Base-by-base conservation (phyloP, 2,329 filamentous ascomycete genomes). In the Arthrobotrys sphaeroides region DNA sequence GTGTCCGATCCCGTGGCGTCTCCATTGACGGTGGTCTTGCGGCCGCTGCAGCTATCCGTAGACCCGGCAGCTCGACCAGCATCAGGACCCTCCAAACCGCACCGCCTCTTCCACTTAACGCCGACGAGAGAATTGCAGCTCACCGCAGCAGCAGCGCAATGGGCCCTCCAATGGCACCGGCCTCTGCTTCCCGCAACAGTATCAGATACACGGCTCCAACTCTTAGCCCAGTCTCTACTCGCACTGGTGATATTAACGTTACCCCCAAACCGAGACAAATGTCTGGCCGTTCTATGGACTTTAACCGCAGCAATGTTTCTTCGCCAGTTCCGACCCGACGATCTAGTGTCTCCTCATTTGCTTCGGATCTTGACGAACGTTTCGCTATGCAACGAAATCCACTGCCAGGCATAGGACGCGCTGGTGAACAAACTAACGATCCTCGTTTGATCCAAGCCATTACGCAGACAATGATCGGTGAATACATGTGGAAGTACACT, bases 401-500 rank as follows among this genome's bases (percentile, higher is more conserved):
- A 18, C 70, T 78, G 31, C 77, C 77, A 33, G 73, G 75, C 42
- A 74, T 73, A 33, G 74, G 68, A 42, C 49, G 64, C 26, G 55
- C 47, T 22, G 61, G 74, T 51, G 62, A 73, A 49, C 51, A 68
- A 33, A 61, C 88, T 77, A 96, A 93, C 3, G 95, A 99, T 83
- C 94, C 94, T 77, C 91, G 94, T 79, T 97, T 99, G 93, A 98
- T 99, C 79, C 93, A 97, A 84, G 95, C 95, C 55, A 97, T 99
- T 78, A 99, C 95, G 1, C 94, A 99, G 83, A 98, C 95, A 16
- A 99, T 99, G 95, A 98, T 99, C 81, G 95, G 95, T 67, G 95
- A 99, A 82, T 98, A 94, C 82, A 86, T 99, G 42, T 99, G 95
- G 95, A 99, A 99, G 83, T 99, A 99, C 83, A 99, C 95, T 0